Base-by-base conservation (phyloP, 2,329 filamentous ascomycete species). In the Fusarium gaditjirri region DNA sequence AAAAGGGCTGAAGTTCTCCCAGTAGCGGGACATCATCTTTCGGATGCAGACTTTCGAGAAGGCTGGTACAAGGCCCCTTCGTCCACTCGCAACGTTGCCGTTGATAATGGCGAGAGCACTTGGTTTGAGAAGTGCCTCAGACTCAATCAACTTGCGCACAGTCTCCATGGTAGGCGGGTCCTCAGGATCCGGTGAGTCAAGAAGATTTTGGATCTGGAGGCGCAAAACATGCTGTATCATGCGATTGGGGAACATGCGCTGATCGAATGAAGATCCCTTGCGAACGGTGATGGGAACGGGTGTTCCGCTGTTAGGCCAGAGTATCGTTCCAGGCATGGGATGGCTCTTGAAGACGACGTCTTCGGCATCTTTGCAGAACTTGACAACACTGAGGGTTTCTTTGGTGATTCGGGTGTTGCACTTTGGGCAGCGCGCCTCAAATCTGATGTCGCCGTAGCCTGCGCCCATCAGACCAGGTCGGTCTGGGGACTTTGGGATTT, bases 11-110 rank as follows among this genome's bases (percentile, higher is more conserved):
- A 82, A 84, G 76, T 93, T 93, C 27, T 89, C 86, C 90, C 91
- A 92, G 76, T 93, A 94, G 5, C 88, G 84, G 27, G 86, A 86
- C 89, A 94, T 92, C 89, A 92, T 92, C 78, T 88, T 89, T 19
- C 91, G 86, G 8, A 90, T 82, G 1, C 85, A 83, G 9, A 89
- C 72, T 10, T 83, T 80, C 29, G 84, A 80, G 10, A 76, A 70
- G 29, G 57, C 35, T 1, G 65, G 44, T 2, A 67, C 35, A 6
- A 33, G n/a, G 5, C 25, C 29, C 7, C 44, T 10, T 27, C 47
- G 49, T 13, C 47, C 46, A 1, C 12, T 47, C 4, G 21, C 4
- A 58, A 72, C 8, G 79, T 60, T n/a, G 42, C 68, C 31, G 77
- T 63, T 25, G 23, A 76, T 70, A 2, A 23, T 64, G 73, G 27